phyloP scores from a whole-genome alignment of 2,329 filamentous ascomycete genomes.

The Microcyclosporella mali region DNA sequence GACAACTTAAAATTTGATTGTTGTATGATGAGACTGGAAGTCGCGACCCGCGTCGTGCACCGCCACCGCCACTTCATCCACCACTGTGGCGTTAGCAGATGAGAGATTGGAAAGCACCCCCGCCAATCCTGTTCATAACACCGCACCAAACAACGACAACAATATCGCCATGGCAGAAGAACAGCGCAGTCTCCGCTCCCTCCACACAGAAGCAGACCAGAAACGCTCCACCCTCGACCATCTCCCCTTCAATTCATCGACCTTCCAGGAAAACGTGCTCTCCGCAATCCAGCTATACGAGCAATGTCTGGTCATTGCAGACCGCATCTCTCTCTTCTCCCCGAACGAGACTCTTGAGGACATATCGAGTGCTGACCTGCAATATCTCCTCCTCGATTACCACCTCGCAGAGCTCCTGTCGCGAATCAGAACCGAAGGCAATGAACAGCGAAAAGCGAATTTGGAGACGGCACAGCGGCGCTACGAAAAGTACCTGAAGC shows the following conservation, averaged over 20 bases:
- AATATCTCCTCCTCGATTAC: constrained; percentile 72
- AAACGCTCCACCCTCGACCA: constrained; percentile 54
- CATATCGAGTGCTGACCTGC: constrained; percentile 73
- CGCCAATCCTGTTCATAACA: too few relatives aligned
- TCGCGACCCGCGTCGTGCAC: too few relatives aligned
- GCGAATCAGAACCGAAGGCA: constrained; percentile 49
- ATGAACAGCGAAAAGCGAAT: constrained; percentile 54
- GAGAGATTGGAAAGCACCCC: too few relatives aligned
- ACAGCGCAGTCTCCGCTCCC: constrained; percentile 49
- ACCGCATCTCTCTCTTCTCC: constrained; percentile 75
- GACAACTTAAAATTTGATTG: too few relatives aligned
- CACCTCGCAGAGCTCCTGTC: constrained; percentile 74
- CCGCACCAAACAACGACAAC: neutral
- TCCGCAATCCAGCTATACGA: constrained; percentile 65
- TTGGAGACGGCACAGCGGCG: constrained; percentile 60
- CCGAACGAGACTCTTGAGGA: constrained; percentile 86
- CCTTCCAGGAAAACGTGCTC: constrained; percentile 62
- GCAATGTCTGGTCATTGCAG: constrained; percentile 63
- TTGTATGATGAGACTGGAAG: too few relatives aligned
- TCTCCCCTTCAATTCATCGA: constrained; percentile 57
- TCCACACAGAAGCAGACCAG: constrained; percentile 50
- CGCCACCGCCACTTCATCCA: too few relatives aligned
- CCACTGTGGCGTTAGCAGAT: too few relatives aligned
- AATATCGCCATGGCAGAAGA: constrained; percentile 37
- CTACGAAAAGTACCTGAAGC: constrained; percentile 73